Conservation (phyloP, 768 basidiomycete genomes). For the Mycena alexandri region DNA sequence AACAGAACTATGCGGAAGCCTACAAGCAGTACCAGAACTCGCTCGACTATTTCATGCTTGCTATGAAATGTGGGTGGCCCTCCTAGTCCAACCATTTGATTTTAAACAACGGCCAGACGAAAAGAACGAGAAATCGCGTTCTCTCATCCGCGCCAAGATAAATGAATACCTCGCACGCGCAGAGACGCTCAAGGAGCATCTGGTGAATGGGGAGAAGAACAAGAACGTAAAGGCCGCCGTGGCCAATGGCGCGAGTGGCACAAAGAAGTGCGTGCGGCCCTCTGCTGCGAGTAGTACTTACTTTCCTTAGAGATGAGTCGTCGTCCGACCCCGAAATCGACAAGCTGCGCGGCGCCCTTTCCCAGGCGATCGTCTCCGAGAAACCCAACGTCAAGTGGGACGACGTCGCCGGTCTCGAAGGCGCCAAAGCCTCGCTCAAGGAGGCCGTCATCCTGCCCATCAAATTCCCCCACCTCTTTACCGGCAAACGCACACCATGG, state of each 20-base stretch:
- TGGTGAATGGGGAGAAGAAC: slow-evolving; percentile 76
- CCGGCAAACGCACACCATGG: slow-evolving; percentile 98
- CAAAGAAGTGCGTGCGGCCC: slow-evolving; percentile 58
- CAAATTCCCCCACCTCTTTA: slow-evolving; percentile 99
- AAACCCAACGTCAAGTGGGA: slow-evolving; percentile 98
- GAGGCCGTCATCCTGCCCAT: slow-evolving; percentile 99
- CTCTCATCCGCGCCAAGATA: slow-evolving; percentile 88
- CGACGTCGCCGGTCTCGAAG: slow-evolving; percentile 96
- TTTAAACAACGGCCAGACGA: slow-evolving; percentile 65
- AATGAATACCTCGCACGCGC: slow-evolving; percentile 93
- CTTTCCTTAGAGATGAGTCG: slow-evolving; percentile 67
- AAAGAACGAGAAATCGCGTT: slow-evolving; percentile 94
- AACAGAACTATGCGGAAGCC: slow-evolving; percentile 93
- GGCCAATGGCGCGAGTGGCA: slow-evolving; percentile 58
- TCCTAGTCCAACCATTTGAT: not conserved
- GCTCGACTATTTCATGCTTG: slow-evolving; percentile 98
- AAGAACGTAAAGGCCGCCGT: slow-evolving; percentile 53
- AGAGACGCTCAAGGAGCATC: slow-evolving; percentile 90
- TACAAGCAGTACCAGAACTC: slow-evolving; percentile 96
- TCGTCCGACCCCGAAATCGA: slow-evolving; percentile 93
- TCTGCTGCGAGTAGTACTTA: slow-evolving; percentile 2
- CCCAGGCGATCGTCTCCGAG: slow-evolving; percentile 90
- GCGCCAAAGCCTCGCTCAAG: slow-evolving; percentile 95
- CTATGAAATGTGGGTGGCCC: slow-evolving; percentile 83
- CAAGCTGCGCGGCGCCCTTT: slow-evolving; percentile 93